Evolutionary conservation across 352 stramenopile species (phyloP), one percentile per base, ranked within the genome.

Genomic region (Phytophthora multivora): DNA sequence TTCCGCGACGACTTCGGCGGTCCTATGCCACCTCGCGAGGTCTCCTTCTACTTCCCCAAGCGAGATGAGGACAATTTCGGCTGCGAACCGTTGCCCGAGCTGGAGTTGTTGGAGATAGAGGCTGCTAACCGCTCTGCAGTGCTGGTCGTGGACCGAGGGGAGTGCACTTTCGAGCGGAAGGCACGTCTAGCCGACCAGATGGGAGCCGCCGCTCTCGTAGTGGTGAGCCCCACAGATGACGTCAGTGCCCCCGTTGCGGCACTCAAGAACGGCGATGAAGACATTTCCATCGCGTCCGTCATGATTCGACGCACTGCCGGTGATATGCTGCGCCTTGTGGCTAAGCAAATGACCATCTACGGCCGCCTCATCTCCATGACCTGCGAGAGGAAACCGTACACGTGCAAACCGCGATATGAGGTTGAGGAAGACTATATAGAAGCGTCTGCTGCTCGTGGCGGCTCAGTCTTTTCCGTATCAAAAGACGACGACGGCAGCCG

Each of bases 141-240:
- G 21, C 56, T 91, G 6, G 71, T 89, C 13, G 63, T 88, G 21
- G 79, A 89, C 40, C 78, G 83, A 3, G 83, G 83, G 2, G 72
- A 78, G 45, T 91, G 83, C 67, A 76, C 80, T 33, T 91, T 91
- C 23, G 79, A 90, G 53, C 59, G 52, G 36, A 91, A 91, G 56
- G 71, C 77, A 10, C 76, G 74, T 28, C 48, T 78, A 18, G 83
- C 80, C 0, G 55, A 89, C 30, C 57, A 69, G 1, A 73, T 82
- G 25, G 80, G 80, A 0, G 77, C 77, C 13, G 75, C 67, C 9
- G 80, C 61, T 15, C 66, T 91, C 13, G 31, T 91, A 28, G 51
- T 90, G 10, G 66, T 90, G 18, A 88, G 71, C 50, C 31, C 63
- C 11, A 68, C 68, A 18, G 83, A 91, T 18, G 71, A 79, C 19